Evolutionary conservation across 345 rosid genomes (phyloP).

Genomic region (Citrus sp.): DNA sequence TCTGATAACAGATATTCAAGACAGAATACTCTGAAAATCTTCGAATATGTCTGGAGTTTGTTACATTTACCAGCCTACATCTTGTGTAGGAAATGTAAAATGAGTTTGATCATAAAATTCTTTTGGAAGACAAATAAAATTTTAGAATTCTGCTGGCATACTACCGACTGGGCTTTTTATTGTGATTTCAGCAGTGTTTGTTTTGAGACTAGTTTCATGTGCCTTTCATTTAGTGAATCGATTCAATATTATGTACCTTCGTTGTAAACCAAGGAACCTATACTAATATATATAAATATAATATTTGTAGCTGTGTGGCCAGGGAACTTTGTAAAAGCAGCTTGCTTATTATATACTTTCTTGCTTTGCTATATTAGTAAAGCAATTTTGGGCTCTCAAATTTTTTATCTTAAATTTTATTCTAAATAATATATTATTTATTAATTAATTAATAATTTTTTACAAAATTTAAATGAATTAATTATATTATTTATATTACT

Average conservation of each 20-base stretch:
- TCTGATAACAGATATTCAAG: constrained; percentile 80
- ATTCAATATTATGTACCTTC: not conserved
- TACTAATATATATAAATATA: not conserved
- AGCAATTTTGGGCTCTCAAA: too few species aligned
- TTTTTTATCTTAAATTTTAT: too few species aligned
- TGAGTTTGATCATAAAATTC: constrained; percentile 18
- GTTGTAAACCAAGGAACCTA: not conserved
- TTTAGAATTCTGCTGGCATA: not conserved
- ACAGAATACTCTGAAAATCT: constrained; percentile 63
- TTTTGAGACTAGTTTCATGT: constrained; percentile 7
- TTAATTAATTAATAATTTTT: too few species aligned
- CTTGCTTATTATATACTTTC: too few species aligned
- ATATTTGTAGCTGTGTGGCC: not conserved
- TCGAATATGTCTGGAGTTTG: not conserved
- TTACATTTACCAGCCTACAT: constrained; percentile 19
- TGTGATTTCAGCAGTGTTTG: constrained; percentile 3
- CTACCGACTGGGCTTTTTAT: constrained; percentile 11
- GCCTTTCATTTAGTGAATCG: not conserved
- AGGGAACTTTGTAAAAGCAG: too few species aligned
- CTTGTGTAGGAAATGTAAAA: constrained; percentile 25
- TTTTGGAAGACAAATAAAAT: constrained; percentile 20
- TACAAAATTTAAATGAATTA: too few species aligned
- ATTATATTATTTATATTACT: too few species aligned
- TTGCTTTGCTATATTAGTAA: too few species aligned
- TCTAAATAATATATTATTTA: too few species aligned